These are phyloP conservation scores for Saksenaea oblongispora DNA, from an alignment of 371 early-diverging fungal genomes.

Conservation along the genomic window DNA sequence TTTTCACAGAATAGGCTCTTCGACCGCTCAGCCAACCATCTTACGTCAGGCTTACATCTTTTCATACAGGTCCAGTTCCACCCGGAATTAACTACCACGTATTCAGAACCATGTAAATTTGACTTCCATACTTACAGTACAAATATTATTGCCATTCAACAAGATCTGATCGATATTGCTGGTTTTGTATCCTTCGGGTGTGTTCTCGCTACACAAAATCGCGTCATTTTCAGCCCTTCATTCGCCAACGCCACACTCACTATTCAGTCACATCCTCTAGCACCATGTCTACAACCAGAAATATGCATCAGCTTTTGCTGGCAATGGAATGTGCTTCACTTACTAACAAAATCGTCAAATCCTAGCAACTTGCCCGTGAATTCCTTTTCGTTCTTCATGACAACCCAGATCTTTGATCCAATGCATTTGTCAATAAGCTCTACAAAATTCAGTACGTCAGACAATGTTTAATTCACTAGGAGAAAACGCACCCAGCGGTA, in stretches of 20 bases:
- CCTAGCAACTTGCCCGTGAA: slow-evolving; percentile 93
- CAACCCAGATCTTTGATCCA: slow-evolving; percentile 94
- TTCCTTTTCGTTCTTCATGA: slow-evolving; percentile 96
- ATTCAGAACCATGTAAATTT: neutral
- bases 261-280: slow-evolving; percentile 91
- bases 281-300: slow-evolving; percentile 81
- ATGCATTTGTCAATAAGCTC: slow-evolving; percentile 98
- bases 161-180: slow-evolving; percentile 86
- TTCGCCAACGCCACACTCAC: slow-evolving; percentile 23
- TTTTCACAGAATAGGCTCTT: too few relatives aligned
- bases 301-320: neutral
- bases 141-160: slow-evolving; percentile 95
- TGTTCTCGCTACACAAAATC: slow-evolving; percentile 62
- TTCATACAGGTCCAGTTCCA: slow-evolving; percentile 28
- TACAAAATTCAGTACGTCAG: slow-evolving; percentile 23
- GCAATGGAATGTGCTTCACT: slow-evolving; percentile 21
- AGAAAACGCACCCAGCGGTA: slow-evolving; percentile 38
- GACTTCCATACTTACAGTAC: slow-evolving; percentile 69
- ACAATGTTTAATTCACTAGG: neutral
- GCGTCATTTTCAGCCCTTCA: neutral
- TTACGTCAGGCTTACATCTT: too few relatives aligned
- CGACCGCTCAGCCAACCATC: too few relatives aligned
- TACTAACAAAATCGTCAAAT: slow-evolving; percentile 98
- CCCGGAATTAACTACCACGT: slow-evolving; percentile 45
- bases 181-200: slow-evolving; percentile 74